phyloP scores from a whole-genome alignment of 2,329 filamentous ascomycete genomes.

The Mollisiaceae sp. region DNA sequence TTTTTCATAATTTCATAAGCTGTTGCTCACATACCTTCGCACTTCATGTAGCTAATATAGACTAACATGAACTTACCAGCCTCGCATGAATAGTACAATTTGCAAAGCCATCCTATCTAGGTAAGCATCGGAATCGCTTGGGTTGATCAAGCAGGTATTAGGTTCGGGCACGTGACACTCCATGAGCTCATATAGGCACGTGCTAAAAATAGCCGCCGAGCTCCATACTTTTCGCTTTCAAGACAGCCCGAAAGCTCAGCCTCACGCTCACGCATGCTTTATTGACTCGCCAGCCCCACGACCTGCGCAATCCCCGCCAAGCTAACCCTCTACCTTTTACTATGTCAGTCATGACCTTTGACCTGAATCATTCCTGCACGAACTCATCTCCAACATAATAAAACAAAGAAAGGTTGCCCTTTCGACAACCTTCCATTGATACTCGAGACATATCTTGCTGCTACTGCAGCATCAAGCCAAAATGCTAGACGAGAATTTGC shows the following conservation, averaged over 20 bases:
- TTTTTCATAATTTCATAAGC: no score
- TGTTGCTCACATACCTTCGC: neutral
- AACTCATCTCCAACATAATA: slow-evolving; percentile 20
- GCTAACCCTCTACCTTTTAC: slow-evolving; percentile 2
- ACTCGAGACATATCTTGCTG: slow-evolving; percentile 22
- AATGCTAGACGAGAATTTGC: slow-evolving; percentile 96
- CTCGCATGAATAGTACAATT: neutral
- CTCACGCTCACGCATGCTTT: slow-evolving; percentile 25
- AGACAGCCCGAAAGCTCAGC: slow-evolving; percentile 27
- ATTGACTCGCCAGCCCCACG: slow-evolving; percentile 32
- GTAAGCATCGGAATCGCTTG: neutral
- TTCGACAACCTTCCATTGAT: slow-evolving; percentile 15
- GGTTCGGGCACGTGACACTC: neutral
- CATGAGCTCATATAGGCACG: neutral
- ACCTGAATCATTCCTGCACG: slow-evolving; percentile 12
- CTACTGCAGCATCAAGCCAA: slow-evolving; percentile 23
- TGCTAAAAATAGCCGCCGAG: neutral
- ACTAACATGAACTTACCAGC: neutral
- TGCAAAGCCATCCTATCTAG: neutral
- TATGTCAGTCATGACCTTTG: slow-evolving; percentile 23
- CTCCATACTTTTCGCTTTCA: neutral
- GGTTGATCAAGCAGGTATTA: neutral
- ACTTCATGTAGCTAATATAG: neutral
- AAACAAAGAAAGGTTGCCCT: slow-evolving; percentile 17
- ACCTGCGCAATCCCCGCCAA: slow-evolving; percentile 15